Conservation (phyloP, 2,329 filamentous ascomycete species). For the Sclerotinia trifoliorum region DNA sequence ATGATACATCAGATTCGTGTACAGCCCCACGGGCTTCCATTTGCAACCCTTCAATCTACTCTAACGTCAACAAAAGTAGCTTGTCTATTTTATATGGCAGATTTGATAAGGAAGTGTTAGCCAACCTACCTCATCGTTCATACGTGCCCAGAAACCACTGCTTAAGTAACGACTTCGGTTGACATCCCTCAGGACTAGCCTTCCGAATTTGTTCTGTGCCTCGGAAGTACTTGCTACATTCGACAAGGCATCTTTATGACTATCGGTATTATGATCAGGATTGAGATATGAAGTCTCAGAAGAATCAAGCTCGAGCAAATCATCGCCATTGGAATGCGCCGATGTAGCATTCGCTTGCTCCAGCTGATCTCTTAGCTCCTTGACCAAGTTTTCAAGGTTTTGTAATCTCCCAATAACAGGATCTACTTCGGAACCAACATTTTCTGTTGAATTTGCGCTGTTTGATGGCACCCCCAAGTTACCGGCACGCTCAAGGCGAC, state of each 20-base stretch:
- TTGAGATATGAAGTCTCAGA: slow-evolving; percentile 35
- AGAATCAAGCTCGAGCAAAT: slow-evolving; percentile 34
- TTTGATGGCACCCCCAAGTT: slow-evolving; percentile 32
- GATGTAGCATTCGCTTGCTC: slow-evolving; percentile 43
- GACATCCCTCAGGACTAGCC: slow-evolving; percentile 48
- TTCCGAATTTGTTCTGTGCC: slow-evolving; percentile 47
- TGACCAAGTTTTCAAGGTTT: slow-evolving; percentile 52
- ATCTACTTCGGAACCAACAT: slow-evolving; percentile 36
- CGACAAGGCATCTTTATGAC: slow-evolving; percentile 15
- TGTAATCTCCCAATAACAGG: slow-evolving; percentile 51
- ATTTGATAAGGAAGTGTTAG: not conserved
- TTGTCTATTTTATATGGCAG: slow-evolving; percentile 21
- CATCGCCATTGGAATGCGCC: not conserved
- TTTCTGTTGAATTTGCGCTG: slow-evolving; percentile 26
- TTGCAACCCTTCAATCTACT: slow-evolving; percentile 48
- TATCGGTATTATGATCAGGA: slow-evolving; percentile 30
- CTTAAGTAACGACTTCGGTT: slow-evolving; percentile 47
- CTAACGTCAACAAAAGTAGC: slow-evolving; percentile 28
- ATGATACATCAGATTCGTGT: slow-evolving; percentile 41
- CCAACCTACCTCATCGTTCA: slow-evolving; percentile 53
- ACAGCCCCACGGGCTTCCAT: slow-evolving; percentile 40
- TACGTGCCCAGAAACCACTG: slow-evolving; percentile 54
- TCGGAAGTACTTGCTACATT: not conserved
- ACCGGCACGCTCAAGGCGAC: slow-evolving; percentile 48
- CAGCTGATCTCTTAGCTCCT: slow-evolving; percentile 49